These are phyloP conservation scores for Saprolegnia parasitica DNA, from an alignment of 352 stramenopile species.

Conservation along the genomic window DNA sequence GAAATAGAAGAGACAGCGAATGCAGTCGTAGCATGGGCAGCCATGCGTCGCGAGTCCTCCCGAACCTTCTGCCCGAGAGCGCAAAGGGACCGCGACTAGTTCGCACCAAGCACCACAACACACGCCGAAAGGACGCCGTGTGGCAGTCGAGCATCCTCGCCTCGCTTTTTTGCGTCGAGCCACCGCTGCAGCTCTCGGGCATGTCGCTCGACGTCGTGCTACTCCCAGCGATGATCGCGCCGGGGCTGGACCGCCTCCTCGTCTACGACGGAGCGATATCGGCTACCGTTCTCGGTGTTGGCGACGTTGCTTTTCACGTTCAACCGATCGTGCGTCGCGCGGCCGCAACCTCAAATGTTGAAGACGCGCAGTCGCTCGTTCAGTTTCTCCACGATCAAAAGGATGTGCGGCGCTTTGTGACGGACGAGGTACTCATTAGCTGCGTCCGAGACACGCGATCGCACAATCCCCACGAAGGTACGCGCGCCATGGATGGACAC, in stretches of 20 bases:
- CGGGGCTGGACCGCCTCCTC: constrained; percentile 14
- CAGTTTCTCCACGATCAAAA: constrained; percentile 1
- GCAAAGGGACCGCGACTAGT: not conserved
- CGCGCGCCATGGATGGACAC: not conserved
- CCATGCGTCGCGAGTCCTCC: too few species aligned
- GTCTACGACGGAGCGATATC: constrained; percentile 14
- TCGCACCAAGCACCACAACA: not conserved
- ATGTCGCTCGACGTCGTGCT: constrained; percentile 6
- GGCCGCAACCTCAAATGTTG: too few species aligned
- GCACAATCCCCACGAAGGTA: constrained; percentile 7
- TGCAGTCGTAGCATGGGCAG: too few species aligned
- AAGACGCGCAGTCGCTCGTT: not conserved
- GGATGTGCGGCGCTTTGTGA: not conserved
- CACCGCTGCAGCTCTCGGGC: constrained; percentile 2
- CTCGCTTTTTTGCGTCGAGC: constrained; percentile 20
- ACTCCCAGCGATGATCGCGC: constrained; percentile 4
- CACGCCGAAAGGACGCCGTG: constrained; percentile 12
- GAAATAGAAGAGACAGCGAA: too few species aligned
- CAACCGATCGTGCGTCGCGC: not conserved
- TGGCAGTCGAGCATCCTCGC: constrained; percentile 17
- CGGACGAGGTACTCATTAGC: constrained; percentile 23
- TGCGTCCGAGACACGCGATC: too few species aligned
- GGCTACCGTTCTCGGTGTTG: constrained; percentile 15
- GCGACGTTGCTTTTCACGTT: constrained; percentile 9
- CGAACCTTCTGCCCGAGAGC: too few species aligned